A percentile compares a stretch with the other conserved stretches of the same genome.
phyloP scores from a whole-genome alignment of 2,329 filamentous ascomycete species.

The Bipolaris sorokiniana region DNA sequence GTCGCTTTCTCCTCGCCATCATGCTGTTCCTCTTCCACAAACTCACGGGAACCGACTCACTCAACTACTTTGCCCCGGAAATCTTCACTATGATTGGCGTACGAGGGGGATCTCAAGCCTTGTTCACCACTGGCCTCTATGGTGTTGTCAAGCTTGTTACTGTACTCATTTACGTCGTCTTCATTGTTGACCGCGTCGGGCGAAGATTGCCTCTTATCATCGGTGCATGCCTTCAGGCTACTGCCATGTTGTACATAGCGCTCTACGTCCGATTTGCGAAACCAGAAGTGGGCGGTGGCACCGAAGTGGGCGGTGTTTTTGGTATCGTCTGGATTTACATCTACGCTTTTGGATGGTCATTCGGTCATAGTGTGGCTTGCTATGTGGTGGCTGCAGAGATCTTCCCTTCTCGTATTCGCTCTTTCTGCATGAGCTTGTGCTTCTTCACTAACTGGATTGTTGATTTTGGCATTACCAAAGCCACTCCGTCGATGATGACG shows the following conservation, averaged over 20 bases:
- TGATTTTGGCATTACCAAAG: not conserved
- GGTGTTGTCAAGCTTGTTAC: not conserved
- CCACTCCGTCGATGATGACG: not conserved
- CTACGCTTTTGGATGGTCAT: not conserved
- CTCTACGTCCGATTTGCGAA: not conserved
- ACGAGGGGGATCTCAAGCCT: not conserved
- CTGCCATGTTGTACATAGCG: not conserved
- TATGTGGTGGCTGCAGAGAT: constrained; percentile 1
- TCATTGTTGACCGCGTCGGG: not conserved
- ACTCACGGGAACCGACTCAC: not conserved
- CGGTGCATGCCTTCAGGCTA: not conserved
- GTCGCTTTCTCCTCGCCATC: not conserved
- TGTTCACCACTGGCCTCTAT: not conserved
- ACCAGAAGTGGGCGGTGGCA: not conserved
- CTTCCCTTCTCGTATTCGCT: constrained; percentile 1
- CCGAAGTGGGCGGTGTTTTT: not conserved
- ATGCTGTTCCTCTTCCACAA: not conserved
- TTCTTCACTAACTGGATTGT: not conserved
- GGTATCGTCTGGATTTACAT: not conserved
- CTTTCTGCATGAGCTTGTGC: constrained; percentile 1
- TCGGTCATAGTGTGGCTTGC: not conserved
- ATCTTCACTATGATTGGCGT: not conserved
- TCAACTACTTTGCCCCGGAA: not conserved
- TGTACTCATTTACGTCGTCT: not conserved
- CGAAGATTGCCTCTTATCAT: not conserved